Evolutionary conservation across 306 rosid genomes (phyloP), one percentile per base, ranked within the genome.

Genomic region (Amphicarpaea edgeworthii): DNA sequence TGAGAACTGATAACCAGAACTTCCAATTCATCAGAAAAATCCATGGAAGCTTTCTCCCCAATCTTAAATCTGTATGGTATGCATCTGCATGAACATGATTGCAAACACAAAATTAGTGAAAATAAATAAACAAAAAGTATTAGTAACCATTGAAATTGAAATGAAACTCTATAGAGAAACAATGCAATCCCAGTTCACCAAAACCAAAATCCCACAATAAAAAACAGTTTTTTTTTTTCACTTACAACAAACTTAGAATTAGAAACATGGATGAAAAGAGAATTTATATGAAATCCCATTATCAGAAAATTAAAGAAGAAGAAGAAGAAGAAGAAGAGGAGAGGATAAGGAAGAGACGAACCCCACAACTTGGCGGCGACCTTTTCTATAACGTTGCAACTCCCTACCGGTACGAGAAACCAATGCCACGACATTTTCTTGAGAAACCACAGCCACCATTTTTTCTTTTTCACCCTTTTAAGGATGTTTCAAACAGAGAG

Each of bases 351-450:
- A 73, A 68, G 71, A 75, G 28, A 93, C 92, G 42, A 82, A 94
- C 98, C 98, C 98, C 0, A 94, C 98, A 68, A 93, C 98, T 91
- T 87, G 97, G 50, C 98, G 98, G 53, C 93, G 94, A 59, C 98
- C 97, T 64, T 81, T 87, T 73, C 41, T 82, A 70, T 91, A 94
- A n/a, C 98, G 92, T 77, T 94, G 98, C 79, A 93, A 82, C 51
- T 91, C 90, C 45, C 98, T 78, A 8, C 98, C 98, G 1, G 97
- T 91, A 73, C 98, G 98, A 87, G 98, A 84, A 34, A 90, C 96
- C 89, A 94, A 86, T 77, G 88, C 83, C 0, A 90, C 91, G 59
- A 75, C 87, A 77, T 83, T 88, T 80, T 89, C 88, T 73, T 86
- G 87, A 40, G 97, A 80, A 53, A 87, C 85, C 81, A 90, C 60